phyloP scores from a whole-genome alignment of 441 rosid genomes.

The Rhodomyrtus psidioides region DNA sequence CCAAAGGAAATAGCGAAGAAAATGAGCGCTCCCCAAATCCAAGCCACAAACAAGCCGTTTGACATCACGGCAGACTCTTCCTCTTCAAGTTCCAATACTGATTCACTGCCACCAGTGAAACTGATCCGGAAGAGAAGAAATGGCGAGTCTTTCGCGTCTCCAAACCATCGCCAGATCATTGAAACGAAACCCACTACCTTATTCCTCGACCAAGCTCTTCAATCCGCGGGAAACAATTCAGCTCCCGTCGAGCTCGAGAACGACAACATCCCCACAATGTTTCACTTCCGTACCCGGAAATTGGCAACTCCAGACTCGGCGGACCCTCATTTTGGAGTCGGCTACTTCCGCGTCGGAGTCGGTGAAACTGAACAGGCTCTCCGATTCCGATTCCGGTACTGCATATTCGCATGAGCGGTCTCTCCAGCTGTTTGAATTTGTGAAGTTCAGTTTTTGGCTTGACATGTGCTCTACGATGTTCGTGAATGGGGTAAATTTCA shows the following conservation, averaged over 20 bases:
- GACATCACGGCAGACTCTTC: not conserved
- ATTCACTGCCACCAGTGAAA: not conserved
- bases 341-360: constrained; percentile 31
- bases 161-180: not conserved
- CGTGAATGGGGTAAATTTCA: not conserved
- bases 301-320: constrained; percentile 12
- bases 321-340: constrained; percentile 67
- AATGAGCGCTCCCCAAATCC: no score
- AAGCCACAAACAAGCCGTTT: not conserved
- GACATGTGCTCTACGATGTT: not conserved
- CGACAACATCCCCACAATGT: not conserved
- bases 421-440: not conserved
- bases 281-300: not conserved
- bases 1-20: no score
- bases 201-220: not conserved
- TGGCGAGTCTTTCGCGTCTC: not conserved
- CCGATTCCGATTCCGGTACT: constrained; percentile 69
- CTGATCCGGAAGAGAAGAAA: not conserved
- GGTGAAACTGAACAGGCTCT: constrained; percentile 50
- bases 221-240: not conserved
- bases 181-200: not conserved
- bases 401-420: not conserved
- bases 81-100: not conserved
- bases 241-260: not conserved
- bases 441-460: not conserved